Conservation (phyloP, 306 rosid genomes). For the Dryas octopetala region DNA sequence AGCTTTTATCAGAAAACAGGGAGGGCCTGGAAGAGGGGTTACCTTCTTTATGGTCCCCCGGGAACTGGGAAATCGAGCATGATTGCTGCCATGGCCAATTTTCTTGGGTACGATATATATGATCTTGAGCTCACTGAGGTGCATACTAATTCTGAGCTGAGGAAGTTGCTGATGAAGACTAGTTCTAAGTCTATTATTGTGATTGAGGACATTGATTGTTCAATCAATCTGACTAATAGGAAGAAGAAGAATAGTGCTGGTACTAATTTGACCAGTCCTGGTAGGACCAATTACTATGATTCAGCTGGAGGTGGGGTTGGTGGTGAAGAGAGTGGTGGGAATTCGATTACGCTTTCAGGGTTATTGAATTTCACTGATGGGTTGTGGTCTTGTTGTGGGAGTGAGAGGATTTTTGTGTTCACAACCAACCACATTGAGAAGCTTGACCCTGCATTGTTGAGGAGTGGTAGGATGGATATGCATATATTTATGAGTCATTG, state of each 20-base stretch:
- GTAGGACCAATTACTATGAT: slow-evolving; percentile 35
- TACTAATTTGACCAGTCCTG: background rate
- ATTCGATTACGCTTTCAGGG: slow-evolving; percentile 83
- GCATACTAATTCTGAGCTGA: slow-evolving; percentile 77
- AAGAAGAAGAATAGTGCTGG: slow-evolving; percentile 25
- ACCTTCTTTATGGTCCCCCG: slow-evolving; percentile 85
- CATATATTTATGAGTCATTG: slow-evolving; percentile 85
- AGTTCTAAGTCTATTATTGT: slow-evolving; percentile 87
- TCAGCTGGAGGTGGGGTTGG: slow-evolving; percentile 47
- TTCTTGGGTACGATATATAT: slow-evolving; percentile 80
- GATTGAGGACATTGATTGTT: slow-evolving; percentile 93
- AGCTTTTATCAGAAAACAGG: slow-evolving; percentile 85
- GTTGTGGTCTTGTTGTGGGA: slow-evolving; percentile 97
- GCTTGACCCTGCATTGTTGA: slow-evolving; percentile 82
- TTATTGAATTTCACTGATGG: slow-evolving; percentile 91
- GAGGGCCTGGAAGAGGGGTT: slow-evolving; percentile 94
- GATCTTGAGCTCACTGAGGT: slow-evolving; percentile 92
- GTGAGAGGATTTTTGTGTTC: slow-evolving; percentile 91
- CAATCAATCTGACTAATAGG: slow-evolving; percentile 60
- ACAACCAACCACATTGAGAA: slow-evolving; percentile 97
- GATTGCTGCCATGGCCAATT: slow-evolving; percentile 98
- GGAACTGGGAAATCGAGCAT: slow-evolving; percentile 93
- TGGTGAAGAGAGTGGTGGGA: slow-evolving; percentile 45
- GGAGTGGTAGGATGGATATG: slow-evolving; percentile 98
- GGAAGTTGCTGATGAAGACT: slow-evolving; percentile 90